These are phyloP conservation scores for Candida endomychidarum DNA, from an alignment of 805 yeast species.

Conservation along the genomic window DNA sequence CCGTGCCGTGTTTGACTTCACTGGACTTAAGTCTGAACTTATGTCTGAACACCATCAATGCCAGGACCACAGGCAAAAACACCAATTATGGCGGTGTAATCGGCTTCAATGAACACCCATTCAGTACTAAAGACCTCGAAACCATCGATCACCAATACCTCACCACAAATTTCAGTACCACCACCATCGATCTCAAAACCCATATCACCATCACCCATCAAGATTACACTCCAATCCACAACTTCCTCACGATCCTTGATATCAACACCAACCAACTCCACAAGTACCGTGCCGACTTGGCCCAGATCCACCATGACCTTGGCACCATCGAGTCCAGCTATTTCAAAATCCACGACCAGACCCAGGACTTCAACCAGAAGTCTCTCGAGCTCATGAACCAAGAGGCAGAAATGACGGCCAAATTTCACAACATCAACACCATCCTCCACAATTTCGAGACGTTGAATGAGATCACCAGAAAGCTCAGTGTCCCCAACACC, in stretches of 20 bases:
- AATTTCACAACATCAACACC: conserved; percentile 45
- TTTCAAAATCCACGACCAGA: conserved; percentile 58
- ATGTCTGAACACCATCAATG: too few relatives aligned
- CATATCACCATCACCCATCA: not conserved
- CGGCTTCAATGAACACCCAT: too few relatives aligned
- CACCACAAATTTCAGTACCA: not conserved
- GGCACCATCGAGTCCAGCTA: conserved; percentile 51
- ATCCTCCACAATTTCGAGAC: conserved; percentile 64
- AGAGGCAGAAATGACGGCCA: conserved; percentile 40
- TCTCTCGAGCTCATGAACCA: conserved; percentile 51
- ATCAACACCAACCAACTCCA: conserved; percentile 5
- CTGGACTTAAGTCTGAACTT: too few relatives aligned
- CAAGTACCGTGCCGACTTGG: conserved; percentile 12
- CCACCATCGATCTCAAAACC: not conserved
- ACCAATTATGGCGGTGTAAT: too few relatives aligned
- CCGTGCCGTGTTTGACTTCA: conserved; percentile 13
- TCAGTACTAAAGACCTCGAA: conserved; percentile 13
- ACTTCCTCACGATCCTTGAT: conserved; percentile 6
- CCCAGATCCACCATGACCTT: conserved; percentile 42
- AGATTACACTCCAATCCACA: not conserved
- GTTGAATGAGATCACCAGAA: conserved; percentile 66
- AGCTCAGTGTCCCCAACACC: conserved; percentile 59
- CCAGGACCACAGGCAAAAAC: too few relatives aligned
- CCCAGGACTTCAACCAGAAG: conserved; percentile 60
- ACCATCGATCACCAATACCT: not conserved